A percentile compares a stretch with the other conserved stretches of the same genome.
These are phyloP conservation scores for Dryas octopetala DNA, from an alignment of 306 rosid genomes.

Conservation along the genomic window DNA sequence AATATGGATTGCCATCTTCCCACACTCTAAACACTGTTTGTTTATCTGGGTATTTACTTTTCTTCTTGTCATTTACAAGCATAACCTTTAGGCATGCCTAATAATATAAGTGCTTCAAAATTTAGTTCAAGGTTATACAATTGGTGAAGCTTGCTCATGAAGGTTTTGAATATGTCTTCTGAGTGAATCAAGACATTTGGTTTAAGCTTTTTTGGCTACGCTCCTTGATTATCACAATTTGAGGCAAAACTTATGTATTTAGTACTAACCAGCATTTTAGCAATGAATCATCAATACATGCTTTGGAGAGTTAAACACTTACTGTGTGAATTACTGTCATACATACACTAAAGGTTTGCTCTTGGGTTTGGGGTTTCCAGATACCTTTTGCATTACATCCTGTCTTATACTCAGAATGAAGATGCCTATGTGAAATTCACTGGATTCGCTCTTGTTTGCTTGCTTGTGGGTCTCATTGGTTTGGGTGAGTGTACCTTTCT, in stretches of 20 bases:
- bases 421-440: conserved; percentile 40
- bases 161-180: neutral
- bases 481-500: conserved; percentile 54
- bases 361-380: conserved; percentile 48
- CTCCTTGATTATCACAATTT: neutral
- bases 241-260: conserved; percentile 1
- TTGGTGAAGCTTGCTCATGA: neutral
- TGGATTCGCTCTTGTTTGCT: conserved; percentile 61
- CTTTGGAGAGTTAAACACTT: neutral
- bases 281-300: neutral
- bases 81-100: neutral
- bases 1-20: conserved; percentile 97
- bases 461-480: conserved; percentile 78
- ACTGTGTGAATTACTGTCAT: conserved; percentile 8
- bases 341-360: conserved; percentile 29
- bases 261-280: neutral
- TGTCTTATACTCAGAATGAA: conserved; percentile 57
- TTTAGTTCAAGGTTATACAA: neutral
- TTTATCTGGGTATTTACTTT: conserved; percentile 74
- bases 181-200: neutral
- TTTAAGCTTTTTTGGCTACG: neutral
- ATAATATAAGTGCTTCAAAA: neutral
- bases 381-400: conserved; percentile 74
- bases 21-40: conserved; percentile 95
- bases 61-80: conserved; percentile 4